Conservation (phyloP, 164 flowering plant species). For the Echeveria elegans region DNA sequence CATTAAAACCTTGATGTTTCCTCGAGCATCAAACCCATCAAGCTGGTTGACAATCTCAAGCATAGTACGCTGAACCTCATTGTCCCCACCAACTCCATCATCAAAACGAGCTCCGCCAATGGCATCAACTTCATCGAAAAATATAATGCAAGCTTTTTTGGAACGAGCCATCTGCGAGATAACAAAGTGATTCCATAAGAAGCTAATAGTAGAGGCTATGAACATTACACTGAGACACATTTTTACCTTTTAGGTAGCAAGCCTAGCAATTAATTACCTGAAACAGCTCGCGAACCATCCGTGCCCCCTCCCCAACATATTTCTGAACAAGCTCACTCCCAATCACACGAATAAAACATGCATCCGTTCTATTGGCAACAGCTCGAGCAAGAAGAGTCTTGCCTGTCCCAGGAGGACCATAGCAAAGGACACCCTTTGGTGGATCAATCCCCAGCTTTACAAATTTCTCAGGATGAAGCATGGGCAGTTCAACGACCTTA, state of each 20-base stretch:
- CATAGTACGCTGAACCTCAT: neutral
- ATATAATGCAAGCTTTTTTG: too few relatives aligned
- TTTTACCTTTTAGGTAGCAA: too few relatives aligned
- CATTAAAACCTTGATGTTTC: neutral
- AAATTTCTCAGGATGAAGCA: neutral
- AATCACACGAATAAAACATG: neutral
- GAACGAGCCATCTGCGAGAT: too few relatives aligned
- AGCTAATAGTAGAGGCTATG: too few relatives aligned
- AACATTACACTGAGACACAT: too few relatives aligned
- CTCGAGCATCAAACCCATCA: neutral
- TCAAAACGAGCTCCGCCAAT: neutral
- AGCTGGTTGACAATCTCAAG: neutral
- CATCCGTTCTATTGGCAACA: neutral
- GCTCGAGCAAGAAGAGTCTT: neutral
- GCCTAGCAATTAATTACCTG: too few relatives aligned
- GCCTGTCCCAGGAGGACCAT: neutral
- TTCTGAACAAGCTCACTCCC: neutral
- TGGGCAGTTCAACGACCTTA: neutral
- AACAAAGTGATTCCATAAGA: too few relatives aligned
- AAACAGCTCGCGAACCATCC: neutral
- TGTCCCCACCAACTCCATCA: neutral
- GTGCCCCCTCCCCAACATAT: neutral
- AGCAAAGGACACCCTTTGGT: neutral
- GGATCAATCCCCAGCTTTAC: neutral
- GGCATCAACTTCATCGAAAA: too few relatives aligned